Conservation (phyloP, 495 filamentous ascomycete genomes). For the Podospora appendiculata region DNA sequence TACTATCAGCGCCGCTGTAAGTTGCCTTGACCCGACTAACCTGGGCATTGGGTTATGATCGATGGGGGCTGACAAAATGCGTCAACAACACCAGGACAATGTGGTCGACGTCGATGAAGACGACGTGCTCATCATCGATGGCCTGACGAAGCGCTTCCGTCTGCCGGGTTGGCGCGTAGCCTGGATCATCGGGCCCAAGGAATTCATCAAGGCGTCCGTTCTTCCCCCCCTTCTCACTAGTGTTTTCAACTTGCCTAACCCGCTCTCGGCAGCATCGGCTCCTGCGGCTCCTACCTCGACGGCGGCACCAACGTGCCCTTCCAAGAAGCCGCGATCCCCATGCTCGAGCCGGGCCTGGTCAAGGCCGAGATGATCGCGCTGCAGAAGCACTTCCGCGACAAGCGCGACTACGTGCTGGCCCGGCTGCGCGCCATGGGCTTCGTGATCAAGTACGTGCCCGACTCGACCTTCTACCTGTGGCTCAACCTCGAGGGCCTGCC, state of each 20-base stretch:
- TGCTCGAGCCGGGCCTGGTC: constrained; percentile 80
- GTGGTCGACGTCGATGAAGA: constrained; percentile 60
- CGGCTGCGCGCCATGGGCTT: constrained; percentile 81
- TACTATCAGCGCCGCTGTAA: constrained; percentile 68
- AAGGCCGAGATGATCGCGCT: constrained; percentile 82
- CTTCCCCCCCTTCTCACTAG: not conserved
- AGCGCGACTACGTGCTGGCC: constrained; percentile 80
- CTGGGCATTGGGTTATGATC: not conserved
- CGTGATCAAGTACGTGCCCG: constrained; percentile 65
- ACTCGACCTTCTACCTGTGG: constrained; percentile 88
- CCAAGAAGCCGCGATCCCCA: constrained; percentile 85
- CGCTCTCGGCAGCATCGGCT: constrained; percentile 52
- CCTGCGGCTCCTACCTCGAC: constrained; percentile 91
- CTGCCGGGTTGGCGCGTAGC: constrained; percentile 95
- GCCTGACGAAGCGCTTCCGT: constrained; percentile 93
- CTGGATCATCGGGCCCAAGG: constrained; percentile 93
- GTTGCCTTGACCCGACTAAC: not conserved
- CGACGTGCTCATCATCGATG: constrained; percentile 88
- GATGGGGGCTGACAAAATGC: not conserved
- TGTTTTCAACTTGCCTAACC: not conserved
- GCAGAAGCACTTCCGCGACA: constrained; percentile 78
- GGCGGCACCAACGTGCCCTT: constrained; percentile 92
- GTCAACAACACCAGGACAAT: constrained; percentile 45
- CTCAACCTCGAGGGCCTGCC: constrained; percentile 52
- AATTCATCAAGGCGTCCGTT: constrained; percentile 76